Base-by-base conservation (phyloP, 179 eudicot species). In the Amaranthus tricolor region DNA sequence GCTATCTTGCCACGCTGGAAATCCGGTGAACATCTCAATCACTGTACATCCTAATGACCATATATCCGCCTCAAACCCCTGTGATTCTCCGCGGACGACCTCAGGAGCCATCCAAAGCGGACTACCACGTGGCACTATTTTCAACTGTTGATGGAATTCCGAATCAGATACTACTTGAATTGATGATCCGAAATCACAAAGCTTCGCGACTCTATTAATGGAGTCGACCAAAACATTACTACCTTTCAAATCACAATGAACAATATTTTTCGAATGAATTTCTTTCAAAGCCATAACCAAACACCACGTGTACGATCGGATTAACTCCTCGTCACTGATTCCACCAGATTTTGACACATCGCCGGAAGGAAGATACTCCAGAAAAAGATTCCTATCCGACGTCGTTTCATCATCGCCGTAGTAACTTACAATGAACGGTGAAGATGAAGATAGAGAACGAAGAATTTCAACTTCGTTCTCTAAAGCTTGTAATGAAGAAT, bases 61-160 rank as follows among this genome's bases (percentile, higher is more conserved):
- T 9, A 93, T 73, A 49, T 93, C 97, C 0, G 96, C 74, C 76
- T 88, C 92, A 10, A 76, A 85, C 47, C 89, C 90, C 58, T 93
- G 97, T 31, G 85, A 83, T 60, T 93, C 96, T 15, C 92, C 82
- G 0, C 96, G 85, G 6, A 93, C 72, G 31, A 87, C 94, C 84
- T 93, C 97, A 40, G 97, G 97, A 0, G 94, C 96, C 97, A 91
- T 91, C 97, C 97, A 93, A 7, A 93, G 77, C 6, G 97, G 97
- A 43, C 94, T 93, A 1, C 97, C 97, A 71, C 97, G 91, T 64
- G 95, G 81, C 74, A 59, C 45, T 10, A 55, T 55, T 21, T 68
- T 48, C 11, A 4, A 5, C 77, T 45, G 66, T 43, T 44, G 47
- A 50, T 68, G 70, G 14, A 7, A 9, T 49, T 10, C 19, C 40